These are phyloP conservation scores for Byssochlamys sp. DNA, from an alignment of 2,329 filamentous ascomycete genomes.

Conservation along the genomic window DNA sequence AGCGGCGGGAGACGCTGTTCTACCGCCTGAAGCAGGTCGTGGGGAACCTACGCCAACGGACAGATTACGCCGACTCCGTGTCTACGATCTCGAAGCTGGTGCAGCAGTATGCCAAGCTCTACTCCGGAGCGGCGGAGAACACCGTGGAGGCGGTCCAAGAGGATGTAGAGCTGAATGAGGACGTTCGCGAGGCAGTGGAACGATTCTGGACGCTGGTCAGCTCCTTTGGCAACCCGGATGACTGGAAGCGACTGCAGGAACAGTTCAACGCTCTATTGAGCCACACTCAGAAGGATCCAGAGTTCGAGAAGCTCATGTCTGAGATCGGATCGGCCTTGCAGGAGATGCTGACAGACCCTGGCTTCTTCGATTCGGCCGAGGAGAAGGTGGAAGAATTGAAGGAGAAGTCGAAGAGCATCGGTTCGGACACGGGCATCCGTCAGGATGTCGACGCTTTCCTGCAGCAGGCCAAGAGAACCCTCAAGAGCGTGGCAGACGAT, in stretches of 20 bases:
- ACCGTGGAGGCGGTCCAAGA: constrained; percentile 57
- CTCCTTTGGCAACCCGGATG: constrained; percentile 63
- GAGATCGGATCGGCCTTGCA: constrained; percentile 67
- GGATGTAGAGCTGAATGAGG: constrained; percentile 63
- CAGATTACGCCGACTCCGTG: constrained; percentile 78
- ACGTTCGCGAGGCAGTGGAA: constrained; percentile 62
- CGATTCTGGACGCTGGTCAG: constrained; percentile 75
- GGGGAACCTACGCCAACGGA: constrained; percentile 60
- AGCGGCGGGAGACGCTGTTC: constrained; percentile 63
- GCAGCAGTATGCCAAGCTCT: constrained; percentile 66
- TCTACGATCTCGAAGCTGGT: constrained; percentile 67
- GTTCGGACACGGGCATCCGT: constrained; percentile 57
- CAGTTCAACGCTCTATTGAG: constrained; percentile 61
- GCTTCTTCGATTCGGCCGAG: constrained; percentile 69
- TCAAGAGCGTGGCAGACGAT: constrained; percentile 62
- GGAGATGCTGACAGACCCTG: constrained; percentile 72
- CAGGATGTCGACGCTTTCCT: constrained; percentile 66
- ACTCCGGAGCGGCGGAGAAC: constrained; percentile 63
- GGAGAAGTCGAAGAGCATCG: constrained; percentile 48
- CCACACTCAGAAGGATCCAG: constrained; percentile 65
- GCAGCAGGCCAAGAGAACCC: constrained; percentile 56
- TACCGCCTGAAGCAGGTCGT: constrained; percentile 69
- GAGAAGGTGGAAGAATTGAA: constrained; percentile 54
- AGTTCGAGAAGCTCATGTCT: constrained; percentile 68
- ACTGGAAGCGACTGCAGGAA: constrained; percentile 67